phyloP scores from a whole-genome alignment of 345 rosid genomes.

The Mangifera indica region DNA sequence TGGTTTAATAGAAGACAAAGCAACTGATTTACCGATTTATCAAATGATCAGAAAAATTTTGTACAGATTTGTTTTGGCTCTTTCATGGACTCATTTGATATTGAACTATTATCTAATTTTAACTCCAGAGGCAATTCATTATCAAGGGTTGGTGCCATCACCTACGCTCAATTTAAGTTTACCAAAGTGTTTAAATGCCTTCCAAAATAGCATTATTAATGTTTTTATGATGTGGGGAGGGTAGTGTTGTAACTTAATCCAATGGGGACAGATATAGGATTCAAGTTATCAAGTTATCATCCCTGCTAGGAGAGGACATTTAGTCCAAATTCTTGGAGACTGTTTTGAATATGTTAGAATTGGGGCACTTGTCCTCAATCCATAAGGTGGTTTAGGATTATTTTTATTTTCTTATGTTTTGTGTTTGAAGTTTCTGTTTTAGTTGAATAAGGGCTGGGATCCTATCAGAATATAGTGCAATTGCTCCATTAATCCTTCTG shows the following conservation, averaged over 20 bases:
- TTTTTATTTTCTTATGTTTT: no score
- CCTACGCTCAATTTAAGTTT: not conserved
- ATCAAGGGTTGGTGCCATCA: not conserved
- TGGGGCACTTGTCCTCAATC: no score
- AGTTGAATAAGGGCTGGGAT: no score
- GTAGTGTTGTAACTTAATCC: not conserved
- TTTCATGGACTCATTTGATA: not conserved
- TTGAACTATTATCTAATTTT: not conserved
- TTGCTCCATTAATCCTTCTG: not conserved
- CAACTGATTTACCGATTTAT: not conserved
- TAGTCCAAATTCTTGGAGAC: not conserved
- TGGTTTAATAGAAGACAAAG: no score
- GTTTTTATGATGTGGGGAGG: no score
- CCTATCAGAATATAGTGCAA: not conserved
- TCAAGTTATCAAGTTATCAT: not conserved
- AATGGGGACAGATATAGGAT: not conserved
- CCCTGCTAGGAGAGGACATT: not conserved
- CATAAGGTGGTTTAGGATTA: no score
- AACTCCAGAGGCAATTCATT: not conserved
- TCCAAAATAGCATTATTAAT: not conserved
- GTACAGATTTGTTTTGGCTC: not conserved
- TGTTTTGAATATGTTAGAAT: no score
- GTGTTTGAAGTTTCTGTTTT: no score
- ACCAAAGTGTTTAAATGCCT: not conserved
- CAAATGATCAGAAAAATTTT: not conserved